These are phyloP conservation scores for Xylariales sp. DNA, from an alignment of 2,329 filamentous ascomycete genomes.

Conservation along the genomic window DNA sequence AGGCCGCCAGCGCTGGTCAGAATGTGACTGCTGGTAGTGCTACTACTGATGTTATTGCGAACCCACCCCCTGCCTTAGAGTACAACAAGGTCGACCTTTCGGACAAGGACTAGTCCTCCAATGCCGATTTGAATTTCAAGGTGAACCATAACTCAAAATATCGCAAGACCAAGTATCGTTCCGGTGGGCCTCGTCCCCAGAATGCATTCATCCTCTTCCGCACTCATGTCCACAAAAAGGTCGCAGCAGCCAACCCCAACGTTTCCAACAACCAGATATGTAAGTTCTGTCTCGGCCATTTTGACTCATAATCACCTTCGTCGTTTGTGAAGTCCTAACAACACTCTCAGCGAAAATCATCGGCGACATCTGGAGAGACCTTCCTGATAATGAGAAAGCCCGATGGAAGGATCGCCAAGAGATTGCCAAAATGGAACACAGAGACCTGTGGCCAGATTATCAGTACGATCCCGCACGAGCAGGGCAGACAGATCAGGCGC, in stretches of 20 bases:
- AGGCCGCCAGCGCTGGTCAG: no score
- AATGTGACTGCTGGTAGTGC: no score
- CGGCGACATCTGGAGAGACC: constrained; percentile 1
- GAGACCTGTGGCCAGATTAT: not conserved
- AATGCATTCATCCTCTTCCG: constrained; percentile 6
- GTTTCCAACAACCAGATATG: constrained; percentile 1
- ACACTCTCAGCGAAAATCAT: constrained; percentile 2
- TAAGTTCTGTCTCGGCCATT: not conserved
- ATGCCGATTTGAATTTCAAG: no score
- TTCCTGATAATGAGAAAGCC: not conserved
- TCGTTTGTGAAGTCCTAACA: not conserved
- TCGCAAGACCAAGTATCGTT: constrained; percentile 1
- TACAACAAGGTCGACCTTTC: not conserved
- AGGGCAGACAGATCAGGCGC: not conserved
- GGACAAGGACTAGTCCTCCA: not conserved
- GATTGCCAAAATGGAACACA: not conserved
- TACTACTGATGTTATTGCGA: no score
- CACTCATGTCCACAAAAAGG: not conserved
- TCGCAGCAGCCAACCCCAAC: not conserved
- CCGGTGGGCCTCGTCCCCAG: constrained; percentile 2
- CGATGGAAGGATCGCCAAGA: constrained; percentile 1
- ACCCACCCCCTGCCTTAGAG: not conserved
- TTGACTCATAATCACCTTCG: not conserved
- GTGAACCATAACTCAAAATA: constrained; percentile 4
- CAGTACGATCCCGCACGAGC: not conserved